phyloP scores from a whole-genome alignment of 768 basidiomycete species.

The Mrakia hoshinonis region DNA sequence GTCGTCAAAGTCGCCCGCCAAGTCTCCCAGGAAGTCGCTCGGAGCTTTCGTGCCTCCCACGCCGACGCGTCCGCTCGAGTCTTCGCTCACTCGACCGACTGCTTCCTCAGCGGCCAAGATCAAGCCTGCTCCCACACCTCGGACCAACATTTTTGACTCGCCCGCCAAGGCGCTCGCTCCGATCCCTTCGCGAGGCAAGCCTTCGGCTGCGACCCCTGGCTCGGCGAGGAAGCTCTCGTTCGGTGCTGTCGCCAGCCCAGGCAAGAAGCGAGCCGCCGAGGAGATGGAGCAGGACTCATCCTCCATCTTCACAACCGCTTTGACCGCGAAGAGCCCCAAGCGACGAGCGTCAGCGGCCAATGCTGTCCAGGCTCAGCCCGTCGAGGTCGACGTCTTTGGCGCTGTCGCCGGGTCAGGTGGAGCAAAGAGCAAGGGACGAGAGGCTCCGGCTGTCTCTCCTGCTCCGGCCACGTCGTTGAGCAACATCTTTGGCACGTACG shows the following conservation, averaged over 20 bases:
- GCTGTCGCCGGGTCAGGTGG: background rate
- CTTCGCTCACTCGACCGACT: slow-evolving; percentile 36
- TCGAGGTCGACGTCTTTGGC: slow-evolving; percentile 15
- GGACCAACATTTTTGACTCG: slow-evolving; percentile 38
- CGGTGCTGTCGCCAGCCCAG: slow-evolving; percentile 15
- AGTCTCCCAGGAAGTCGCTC: slow-evolving; percentile 23
- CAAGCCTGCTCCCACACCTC: slow-evolving; percentile 20
- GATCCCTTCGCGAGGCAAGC: slow-evolving; percentile 3
- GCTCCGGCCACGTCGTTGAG: background rate
- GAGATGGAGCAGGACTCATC: slow-evolving; percentile 30
- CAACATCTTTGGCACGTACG: slow-evolving; percentile 3
- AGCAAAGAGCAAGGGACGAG: background rate
- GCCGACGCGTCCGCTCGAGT: slow-evolving; percentile 20
- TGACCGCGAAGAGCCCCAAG: slow-evolving; percentile 16
- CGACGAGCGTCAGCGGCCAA: background rate
- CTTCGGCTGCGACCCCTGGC: background rate
- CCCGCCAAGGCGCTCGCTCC: slow-evolving; percentile 33
- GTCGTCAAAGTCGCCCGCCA: slow-evolving; percentile 8
- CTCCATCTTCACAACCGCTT: slow-evolving; percentile 25
- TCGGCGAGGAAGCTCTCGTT: slow-evolving; percentile 28
- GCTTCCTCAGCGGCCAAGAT: slow-evolving; percentile 34
- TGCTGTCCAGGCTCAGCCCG: background rate
- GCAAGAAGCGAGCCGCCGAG: slow-evolving; percentile 16
- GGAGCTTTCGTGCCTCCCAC: slow-evolving; percentile 13
- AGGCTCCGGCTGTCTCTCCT: background rate